Evolutionary conservation across 2,329 filamentous ascomycete genomes (phyloP), one percentile per base, ranked within the genome.

Genomic region (Apiospora sp.): DNA sequence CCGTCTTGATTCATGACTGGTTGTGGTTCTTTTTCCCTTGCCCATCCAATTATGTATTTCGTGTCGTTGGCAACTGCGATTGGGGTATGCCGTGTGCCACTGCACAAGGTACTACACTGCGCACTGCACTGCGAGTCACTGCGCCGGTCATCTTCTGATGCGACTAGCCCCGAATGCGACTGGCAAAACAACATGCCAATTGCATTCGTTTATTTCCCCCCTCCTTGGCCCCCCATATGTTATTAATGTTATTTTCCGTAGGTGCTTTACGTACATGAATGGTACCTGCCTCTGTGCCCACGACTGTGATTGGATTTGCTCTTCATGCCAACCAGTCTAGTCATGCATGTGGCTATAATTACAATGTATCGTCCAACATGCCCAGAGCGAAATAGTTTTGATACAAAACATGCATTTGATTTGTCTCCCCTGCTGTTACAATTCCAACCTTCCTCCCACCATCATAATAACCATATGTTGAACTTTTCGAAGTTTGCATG

Each of bases 351-450:
- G 58, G 58, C 34, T 64, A 64, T 64, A 41, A 64, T 64, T 64
- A 64, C 58, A 64, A 10, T 41, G 58, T 34, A 64, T 64, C 58
- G 58, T 64, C n/a, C 30, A 64, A 14, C 58, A 64, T 41, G 58
- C 58, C 58, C 58, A 64, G 58, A 41, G 58, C 58, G 34, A 41
- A 64, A 64, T 64, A 5, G 8, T 13, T 64, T 64, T 64, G 58
- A 64, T 64, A 64, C 58, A 64, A 64, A 64, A 64, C 58, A 64
- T 64, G 58, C 58, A 64, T 64, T 37, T 64, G 58, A 64, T 41
- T 61, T 64, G 58, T 64, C 58, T 64, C 41, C 58, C 58, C 58
- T 64, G 58, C 58, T 64, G 58, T 64, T 64, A 13, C 58, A 37
- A 64, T 64, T 64, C 34, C 34, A 64, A 64, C 58, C 58, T 64